These are phyloP conservation scores for Elsinoe batatas DNA, from an alignment of 2,329 filamentous ascomycete species.

Conservation along the genomic window DNA sequence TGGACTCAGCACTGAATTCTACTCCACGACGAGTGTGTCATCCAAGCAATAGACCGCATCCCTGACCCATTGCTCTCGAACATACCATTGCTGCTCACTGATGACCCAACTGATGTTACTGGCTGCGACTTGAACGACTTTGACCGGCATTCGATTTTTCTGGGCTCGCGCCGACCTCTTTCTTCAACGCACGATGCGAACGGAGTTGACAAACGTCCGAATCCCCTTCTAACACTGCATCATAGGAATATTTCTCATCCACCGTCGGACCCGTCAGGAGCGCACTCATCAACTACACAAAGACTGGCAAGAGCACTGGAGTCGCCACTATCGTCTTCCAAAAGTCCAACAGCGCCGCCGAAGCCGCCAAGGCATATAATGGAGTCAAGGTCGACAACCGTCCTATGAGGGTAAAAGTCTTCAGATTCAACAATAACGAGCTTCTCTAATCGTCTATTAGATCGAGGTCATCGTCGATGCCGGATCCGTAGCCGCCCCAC, in stretches of 20 bases:
- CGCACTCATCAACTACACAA: slow-evolving; percentile 85
- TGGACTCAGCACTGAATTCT: too few relatives aligned
- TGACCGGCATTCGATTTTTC: slow-evolving; percentile 10
- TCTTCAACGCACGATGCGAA: not conserved
- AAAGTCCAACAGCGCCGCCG: slow-evolving; percentile 70
- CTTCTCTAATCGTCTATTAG: slow-evolving; percentile 35
- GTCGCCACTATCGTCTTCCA: slow-evolving; percentile 82
- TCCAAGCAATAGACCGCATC: too few relatives aligned
- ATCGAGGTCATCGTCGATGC: slow-evolving; percentile 87
- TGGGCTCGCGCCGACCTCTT: not conserved
- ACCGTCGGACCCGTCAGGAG: slow-evolving; percentile 84
- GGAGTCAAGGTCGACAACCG: slow-evolving; percentile 81
- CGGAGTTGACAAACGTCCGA: not conserved
- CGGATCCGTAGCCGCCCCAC: slow-evolving; percentile 56
- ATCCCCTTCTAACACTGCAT: slow-evolving; percentile 26
- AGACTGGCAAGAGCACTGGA: slow-evolving; percentile 82
- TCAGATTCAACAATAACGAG: not conserved
- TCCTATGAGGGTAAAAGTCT: slow-evolving; percentile 73
- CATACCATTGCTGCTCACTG: slow-evolving; percentile 17
- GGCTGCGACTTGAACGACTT: slow-evolving; percentile 7
- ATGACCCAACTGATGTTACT: slow-evolving; percentile 8
- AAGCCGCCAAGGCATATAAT: slow-evolving; percentile 75
- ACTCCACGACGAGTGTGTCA: too few relatives aligned
- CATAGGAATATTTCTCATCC: slow-evolving; percentile 89
- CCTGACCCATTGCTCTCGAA: not conserved